Evolutionary conservation across 2,329 filamentous ascomycete genomes (phyloP).

Genomic region (Curvularia sp.): DNA sequence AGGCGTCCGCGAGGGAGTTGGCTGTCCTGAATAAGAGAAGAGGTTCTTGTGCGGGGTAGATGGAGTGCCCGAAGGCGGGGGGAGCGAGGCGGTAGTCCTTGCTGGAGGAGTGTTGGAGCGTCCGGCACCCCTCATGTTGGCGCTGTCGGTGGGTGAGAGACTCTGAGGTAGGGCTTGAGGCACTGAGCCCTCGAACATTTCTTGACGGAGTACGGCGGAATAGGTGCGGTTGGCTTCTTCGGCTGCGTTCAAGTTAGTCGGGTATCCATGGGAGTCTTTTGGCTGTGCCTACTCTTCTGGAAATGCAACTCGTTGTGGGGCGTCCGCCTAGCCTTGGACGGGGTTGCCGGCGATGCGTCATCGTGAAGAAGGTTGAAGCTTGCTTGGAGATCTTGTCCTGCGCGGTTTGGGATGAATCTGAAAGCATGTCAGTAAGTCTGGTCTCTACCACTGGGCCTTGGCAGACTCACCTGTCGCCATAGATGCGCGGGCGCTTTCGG

Average conservation of each 20-base stretch:
- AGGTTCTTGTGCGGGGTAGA: conserved; percentile 98
- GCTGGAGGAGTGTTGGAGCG: conserved; percentile 83
- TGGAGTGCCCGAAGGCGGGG: conserved; percentile 77
- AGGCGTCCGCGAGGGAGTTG: conserved; percentile 86
- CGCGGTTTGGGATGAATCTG: conserved; percentile 94
- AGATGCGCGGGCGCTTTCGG: conserved; percentile 71
- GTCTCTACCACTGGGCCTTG: too few species aligned
- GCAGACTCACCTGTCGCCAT: conserved; percentile 58
- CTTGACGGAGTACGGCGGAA: conserved; percentile 83
- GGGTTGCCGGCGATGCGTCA: conserved; percentile 89
- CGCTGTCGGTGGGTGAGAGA: conserved; percentile 59
- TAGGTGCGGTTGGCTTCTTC: conserved; percentile 96
- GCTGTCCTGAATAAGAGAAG: conserved; percentile 88
- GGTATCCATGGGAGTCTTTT: neutral
- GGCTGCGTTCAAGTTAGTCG: conserved; percentile 56
- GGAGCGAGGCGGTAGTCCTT: conserved; percentile 67
- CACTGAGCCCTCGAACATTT: conserved; percentile 90
- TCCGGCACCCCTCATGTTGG: conserved; percentile 67
- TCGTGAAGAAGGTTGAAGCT: conserved; percentile 93
- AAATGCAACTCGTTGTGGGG: conserved; percentile 92
- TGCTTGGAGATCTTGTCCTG: conserved; percentile 90
- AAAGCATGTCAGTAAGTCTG: conserved; percentile 3
- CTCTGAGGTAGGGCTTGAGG: conserved; percentile 76
- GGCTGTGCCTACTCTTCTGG: conserved; percentile 70
- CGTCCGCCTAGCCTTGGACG: conserved; percentile 81